phyloP scores from a whole-genome alignment of 2,329 filamentous ascomycete genomes.

The Aureobasidium sp. region DNA sequence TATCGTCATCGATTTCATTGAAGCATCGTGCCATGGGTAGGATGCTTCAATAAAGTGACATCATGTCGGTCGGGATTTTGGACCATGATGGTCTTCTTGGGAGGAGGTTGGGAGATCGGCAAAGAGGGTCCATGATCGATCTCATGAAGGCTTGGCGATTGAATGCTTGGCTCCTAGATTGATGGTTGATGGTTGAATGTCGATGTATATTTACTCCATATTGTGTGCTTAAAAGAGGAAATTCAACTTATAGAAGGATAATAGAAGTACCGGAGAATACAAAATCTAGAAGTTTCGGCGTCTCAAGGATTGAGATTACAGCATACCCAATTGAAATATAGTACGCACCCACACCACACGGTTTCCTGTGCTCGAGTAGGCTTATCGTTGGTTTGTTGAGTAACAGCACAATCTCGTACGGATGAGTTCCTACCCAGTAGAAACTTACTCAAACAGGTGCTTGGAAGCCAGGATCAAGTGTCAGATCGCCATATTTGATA shows the following conservation, averaged over 20 bases:
- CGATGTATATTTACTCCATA: neutral
- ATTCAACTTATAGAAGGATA: neutral
- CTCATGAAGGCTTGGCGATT: constrained; percentile 1
- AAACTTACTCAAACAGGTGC: neutral
- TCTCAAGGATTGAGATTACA: too few relatives aligned
- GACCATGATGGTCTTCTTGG: neutral
- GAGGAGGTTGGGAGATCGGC: constrained; percentile 4
- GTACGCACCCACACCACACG: too few relatives aligned
- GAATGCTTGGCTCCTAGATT: neutral
- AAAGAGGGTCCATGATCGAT: neutral
- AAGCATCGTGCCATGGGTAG: neutral
- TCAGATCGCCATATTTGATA: neutral
- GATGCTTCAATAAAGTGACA: neutral
- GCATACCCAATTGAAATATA: too few relatives aligned
- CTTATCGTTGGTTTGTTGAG: neutral
- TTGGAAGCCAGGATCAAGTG: too few relatives aligned
- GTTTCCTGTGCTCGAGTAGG: too few relatives aligned
- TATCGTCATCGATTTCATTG: constrained; percentile 10
- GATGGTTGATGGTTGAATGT: neutral
- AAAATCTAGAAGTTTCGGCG: too few relatives aligned
- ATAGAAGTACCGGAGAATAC: neutral
- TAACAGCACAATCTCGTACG: neutral
- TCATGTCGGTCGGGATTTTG: neutral
- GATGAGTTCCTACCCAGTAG: neutral
- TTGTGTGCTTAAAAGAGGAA: neutral